Percentiles rank a stretch among this genome's conserved stretches.
These are phyloP conservation scores for Fusarium ambrosium DNA, from an alignment of 2,329 filamentous ascomycete genomes.

Conservation along the genomic window DNA sequence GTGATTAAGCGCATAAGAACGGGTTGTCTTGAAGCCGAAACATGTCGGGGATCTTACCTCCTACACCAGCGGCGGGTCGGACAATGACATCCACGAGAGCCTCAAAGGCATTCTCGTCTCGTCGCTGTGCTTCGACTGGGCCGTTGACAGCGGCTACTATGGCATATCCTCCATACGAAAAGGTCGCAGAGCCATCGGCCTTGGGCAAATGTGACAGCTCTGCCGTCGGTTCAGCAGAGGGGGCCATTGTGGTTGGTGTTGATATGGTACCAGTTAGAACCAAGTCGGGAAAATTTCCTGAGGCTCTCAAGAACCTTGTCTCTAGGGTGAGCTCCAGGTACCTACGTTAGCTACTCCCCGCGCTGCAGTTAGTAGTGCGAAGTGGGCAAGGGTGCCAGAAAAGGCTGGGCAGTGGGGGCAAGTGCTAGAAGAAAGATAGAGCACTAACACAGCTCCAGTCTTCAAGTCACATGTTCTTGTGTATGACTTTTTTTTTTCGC, in stretches of 20 bases:
- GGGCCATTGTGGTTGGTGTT: conserved; percentile 57
- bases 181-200: conserved; percentile 84
- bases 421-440: background rate
- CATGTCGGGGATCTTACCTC: conserved; percentile 66
- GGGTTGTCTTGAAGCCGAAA: conserved; percentile 5
- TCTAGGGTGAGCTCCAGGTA: background rate
- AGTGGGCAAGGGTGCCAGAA: background rate
- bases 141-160: conserved; percentile 91
- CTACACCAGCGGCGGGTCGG: conserved; percentile 86
- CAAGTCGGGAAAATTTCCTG: conserved; percentile 36
- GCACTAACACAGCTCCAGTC: background rate
- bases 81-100: conserved; percentile 91
- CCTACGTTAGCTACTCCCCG: conserved; percentile 9
- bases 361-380: conserved; percentile 5
- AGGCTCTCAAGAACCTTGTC: background rate
- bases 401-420: background rate
- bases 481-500: background rate
- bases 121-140: conserved; percentile 88
- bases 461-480: background rate
- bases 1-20: conserved; percentile 40
- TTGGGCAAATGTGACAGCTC: conserved; percentile 73
- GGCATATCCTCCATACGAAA: conserved; percentile 81
- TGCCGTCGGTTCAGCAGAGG: conserved; percentile 63
- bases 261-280: conserved; percentile 4
- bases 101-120: conserved; percentile 93